phyloP scores from a whole-genome alignment of 1,284 basidiomycete genomes.

The Apiotrichum veenhuisii region DNA sequence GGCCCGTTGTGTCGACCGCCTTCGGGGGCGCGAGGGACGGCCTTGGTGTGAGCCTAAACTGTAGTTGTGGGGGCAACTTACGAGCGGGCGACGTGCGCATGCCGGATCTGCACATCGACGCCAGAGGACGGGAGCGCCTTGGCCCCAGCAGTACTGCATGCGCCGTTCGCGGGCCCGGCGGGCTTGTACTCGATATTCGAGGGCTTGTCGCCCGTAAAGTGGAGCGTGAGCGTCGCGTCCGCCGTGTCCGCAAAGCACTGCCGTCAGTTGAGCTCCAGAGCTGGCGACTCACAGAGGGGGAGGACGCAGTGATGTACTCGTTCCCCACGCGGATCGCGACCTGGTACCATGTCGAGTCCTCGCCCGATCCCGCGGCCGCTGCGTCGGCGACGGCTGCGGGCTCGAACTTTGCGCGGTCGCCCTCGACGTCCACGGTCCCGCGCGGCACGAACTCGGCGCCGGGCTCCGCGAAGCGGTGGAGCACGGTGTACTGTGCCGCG shows the following conservation, averaged over 20 bases:
- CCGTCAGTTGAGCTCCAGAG: not conserved
- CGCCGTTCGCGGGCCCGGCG: not conserved
- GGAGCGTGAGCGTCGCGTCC: constrained; percentile 7
- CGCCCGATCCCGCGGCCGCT: not conserved
- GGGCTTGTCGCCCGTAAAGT: not conserved
- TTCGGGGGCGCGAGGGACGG: not conserved
- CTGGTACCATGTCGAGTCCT: constrained; percentile 16
- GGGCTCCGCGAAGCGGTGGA: constrained; percentile 14
- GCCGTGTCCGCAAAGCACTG: constrained; percentile 12
- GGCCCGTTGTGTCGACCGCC: constrained; percentile 62
- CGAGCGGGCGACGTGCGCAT: constrained; percentile 1
- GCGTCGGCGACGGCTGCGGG: not conserved
- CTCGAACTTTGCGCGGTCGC: not conserved
- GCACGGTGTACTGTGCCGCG: constrained; percentile 17
- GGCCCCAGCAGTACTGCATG: not conserved
- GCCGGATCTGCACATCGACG: not conserved
- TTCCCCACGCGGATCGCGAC: constrained; percentile 15
- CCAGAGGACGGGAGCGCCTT: not conserved
- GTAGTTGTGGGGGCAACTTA: not conserved
- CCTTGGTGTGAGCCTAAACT: not conserved
- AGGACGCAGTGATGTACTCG: constrained; percentile 12
- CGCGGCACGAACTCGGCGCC: constrained; percentile 10
- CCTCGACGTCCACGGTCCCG: constrained; percentile 10
- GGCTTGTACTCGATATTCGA: constrained; percentile 16
- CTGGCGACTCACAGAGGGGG: constrained; percentile 10